phyloP scores from a whole-genome alignment of 345 rosid genomes.

The Linum lewisii region DNA sequence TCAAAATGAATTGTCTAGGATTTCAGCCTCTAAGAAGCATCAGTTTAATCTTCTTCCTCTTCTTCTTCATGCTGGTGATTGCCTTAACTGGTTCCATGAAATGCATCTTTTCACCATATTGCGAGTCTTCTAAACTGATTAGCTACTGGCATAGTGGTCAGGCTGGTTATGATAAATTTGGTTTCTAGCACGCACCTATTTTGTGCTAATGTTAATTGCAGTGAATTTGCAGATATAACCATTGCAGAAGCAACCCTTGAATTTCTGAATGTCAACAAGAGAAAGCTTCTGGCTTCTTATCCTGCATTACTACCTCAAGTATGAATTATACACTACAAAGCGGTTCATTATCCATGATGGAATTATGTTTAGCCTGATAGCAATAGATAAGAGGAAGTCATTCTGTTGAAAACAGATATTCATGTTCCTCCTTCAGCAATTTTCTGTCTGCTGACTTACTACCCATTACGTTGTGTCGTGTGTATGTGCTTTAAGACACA shows the following conservation, averaged over 20 bases:
- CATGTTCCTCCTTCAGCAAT: neutral
- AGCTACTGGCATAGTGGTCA: neutral
- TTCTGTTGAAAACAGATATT: neutral
- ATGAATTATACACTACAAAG: slow-evolving; percentile 9
- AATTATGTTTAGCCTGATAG: slow-evolving; percentile 2
- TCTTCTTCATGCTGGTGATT: neutral
- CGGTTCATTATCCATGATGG: neutral
- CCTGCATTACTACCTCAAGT: slow-evolving; percentile 88
- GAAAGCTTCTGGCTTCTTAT: slow-evolving; percentile 49
- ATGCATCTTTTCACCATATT: neutral
- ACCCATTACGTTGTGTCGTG: neutral
- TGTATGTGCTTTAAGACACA: neutral
- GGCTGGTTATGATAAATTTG: neutral
- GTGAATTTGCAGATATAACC: slow-evolving; percentile 87
- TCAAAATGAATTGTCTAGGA: neutral
- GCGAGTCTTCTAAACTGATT: neutral
- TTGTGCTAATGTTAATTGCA: slow-evolving; percentile 39
- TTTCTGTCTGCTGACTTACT: neutral
- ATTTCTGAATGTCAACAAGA: slow-evolving; percentile 59
- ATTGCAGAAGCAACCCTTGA: slow-evolving; percentile 91
- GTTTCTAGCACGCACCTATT: slow-evolving; percentile 1
- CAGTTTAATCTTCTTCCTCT: neutral
- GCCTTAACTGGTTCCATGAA: neutral
- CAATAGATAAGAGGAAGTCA: neutral
- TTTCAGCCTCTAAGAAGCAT: neutral